These are phyloP conservation scores for Alisma plantagoaquatica DNA, from an alignment of 106 monocot genomes.

Conservation along the genomic window DNA sequence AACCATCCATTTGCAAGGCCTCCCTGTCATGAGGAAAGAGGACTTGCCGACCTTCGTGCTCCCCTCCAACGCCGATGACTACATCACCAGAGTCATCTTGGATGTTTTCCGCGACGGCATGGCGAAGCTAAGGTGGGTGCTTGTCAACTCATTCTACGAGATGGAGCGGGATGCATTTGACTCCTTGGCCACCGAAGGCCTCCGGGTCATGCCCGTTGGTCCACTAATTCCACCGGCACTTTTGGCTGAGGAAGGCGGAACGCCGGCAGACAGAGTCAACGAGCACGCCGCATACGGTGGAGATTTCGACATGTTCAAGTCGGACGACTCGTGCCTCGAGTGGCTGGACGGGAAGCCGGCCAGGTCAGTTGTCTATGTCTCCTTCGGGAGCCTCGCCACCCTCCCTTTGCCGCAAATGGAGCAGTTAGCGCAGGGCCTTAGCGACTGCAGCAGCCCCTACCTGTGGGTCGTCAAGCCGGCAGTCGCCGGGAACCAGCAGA, in stretches of 20 bases:
- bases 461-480: slow-evolving; percentile 1
- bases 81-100: slow-evolving; percentile 9
- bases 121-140: slow-evolving; percentile 12
- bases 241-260: too few relatives aligned
- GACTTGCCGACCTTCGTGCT: slow-evolving; percentile 62
- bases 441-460: background rate
- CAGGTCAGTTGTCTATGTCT: background rate
- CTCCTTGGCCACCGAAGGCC: slow-evolving; percentile 1
- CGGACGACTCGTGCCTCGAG: background rate
- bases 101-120: slow-evolving; percentile 13
- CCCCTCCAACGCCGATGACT: slow-evolving; percentile 25
- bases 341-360: background rate
- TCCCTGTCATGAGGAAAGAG: slow-evolving; percentile 22
- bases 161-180: slow-evolving; percentile 26
- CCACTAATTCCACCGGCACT: slow-evolving; percentile 19
- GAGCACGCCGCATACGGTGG: too few relatives aligned
- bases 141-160: slow-evolving; percentile 40
- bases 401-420: background rate
- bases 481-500: too few relatives aligned
- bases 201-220: slow-evolving; percentile 29
- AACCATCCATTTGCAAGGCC: slow-evolving; percentile 26
- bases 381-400: background rate
- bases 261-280: too few relatives aligned
- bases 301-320: background rate
- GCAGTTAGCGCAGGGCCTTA: background rate